Evolutionary conservation across 345 rosid genomes (phyloP).

Genomic region (Anacardium occidentale): DNA sequence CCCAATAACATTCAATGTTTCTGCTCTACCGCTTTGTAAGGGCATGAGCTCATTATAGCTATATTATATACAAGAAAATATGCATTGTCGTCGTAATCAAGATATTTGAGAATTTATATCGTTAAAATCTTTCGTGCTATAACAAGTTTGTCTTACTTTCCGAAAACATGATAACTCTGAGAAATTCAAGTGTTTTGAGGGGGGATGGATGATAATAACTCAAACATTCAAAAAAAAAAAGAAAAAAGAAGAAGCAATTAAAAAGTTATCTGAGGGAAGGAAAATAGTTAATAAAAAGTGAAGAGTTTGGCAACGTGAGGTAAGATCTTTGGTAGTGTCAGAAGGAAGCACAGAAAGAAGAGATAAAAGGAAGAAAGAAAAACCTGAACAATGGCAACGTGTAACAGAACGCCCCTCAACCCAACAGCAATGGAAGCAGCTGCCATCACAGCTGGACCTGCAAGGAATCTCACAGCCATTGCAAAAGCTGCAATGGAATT

Average conservation of each 20-base stretch:
- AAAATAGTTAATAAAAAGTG: neutral
- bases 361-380: neutral
- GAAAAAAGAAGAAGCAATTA: neutral
- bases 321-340: slow-evolving; percentile 37
- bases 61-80: too few relatives aligned
- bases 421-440: slow-evolving; percentile 95
- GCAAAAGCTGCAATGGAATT: slow-evolving; percentile 86
- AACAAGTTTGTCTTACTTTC: too few relatives aligned
- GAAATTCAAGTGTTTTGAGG: too few relatives aligned
- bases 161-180: too few relatives aligned
- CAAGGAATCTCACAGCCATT: slow-evolving; percentile 90
- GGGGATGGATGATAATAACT: too few relatives aligned
- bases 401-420: slow-evolving; percentile 78
- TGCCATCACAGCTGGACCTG: slow-evolving; percentile 98
- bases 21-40: too few relatives aligned
- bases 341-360: slow-evolving; percentile 15
- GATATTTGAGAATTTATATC: too few relatives aligned
- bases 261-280: slow-evolving; percentile 27
- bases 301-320: slow-evolving; percentile 24
- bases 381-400: slow-evolving; percentile 95
- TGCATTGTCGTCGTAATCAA: too few relatives aligned
- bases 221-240: neutral
- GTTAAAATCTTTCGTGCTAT: too few relatives aligned
- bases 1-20: slow-evolving; percentile 26
- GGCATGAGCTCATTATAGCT: too few relatives aligned